phyloP scores from a whole-genome alignment of 225 moss, liverwort and hornwort genomes.

The Bryoerythrophyllum caledonicum region DNA sequence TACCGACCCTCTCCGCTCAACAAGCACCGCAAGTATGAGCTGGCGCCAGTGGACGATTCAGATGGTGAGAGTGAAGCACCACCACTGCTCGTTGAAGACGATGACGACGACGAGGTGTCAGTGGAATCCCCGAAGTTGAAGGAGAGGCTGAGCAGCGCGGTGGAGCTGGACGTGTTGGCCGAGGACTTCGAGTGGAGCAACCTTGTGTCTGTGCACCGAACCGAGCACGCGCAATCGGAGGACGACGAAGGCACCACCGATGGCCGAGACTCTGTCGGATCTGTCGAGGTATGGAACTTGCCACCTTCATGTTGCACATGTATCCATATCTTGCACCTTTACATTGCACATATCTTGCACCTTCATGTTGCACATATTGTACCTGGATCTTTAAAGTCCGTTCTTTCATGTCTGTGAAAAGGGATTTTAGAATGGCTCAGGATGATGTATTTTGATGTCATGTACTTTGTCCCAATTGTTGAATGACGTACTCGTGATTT shows the following conservation, averaged over 20 bases:
- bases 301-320: background rate
- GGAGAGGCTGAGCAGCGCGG: conserved; percentile 73
- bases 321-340: background rate
- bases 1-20: conserved; percentile 47
- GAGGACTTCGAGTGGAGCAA: conserved; percentile 60
- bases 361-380: background rate
- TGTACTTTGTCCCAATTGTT: background rate
- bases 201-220: conserved; percentile 76
- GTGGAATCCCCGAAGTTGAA: conserved; percentile 49
- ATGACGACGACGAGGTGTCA: background rate
- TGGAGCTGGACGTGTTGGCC: conserved; percentile 71
- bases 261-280: conserved; percentile 52
- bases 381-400: no score
- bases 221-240: conserved; percentile 71
- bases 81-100: conserved; percentile 23
- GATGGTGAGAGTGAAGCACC: conserved; percentile 18
- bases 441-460: background rate
- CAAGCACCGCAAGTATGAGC: conserved; percentile 46
- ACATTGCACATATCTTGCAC: background rate
- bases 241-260: conserved; percentile 45
- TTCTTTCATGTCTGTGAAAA: background rate
- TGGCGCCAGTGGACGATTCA: conserved; percentile 24
- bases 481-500: background rate
- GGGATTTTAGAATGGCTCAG: background rate
- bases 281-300: conserved; percentile 54